Evolutionary conservation across 345 rosid genomes (phyloP).

Genomic region (Angophora floribunda): DNA sequence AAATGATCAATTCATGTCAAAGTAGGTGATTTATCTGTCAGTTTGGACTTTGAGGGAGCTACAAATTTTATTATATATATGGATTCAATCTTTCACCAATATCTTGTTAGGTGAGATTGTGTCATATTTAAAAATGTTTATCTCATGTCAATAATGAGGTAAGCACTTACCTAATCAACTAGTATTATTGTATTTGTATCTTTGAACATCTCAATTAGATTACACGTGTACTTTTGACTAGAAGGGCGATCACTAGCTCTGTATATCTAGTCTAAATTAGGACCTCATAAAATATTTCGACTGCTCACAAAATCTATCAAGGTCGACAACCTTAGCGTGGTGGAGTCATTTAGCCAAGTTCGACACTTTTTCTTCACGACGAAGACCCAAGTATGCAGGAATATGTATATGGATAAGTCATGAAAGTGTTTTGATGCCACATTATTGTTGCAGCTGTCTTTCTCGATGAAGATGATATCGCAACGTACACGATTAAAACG

Average conservation of each 20-base stretch:
- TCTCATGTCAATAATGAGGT: neutral
- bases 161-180: neutral
- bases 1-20: neutral
- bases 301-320: neutral
- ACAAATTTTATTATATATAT: neutral
- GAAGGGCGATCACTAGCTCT: neutral
- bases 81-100: neutral
- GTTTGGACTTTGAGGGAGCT: neutral
- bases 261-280: neutral
- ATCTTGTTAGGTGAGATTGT: neutral
- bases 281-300: neutral
- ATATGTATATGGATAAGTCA: neutral
- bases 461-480: slow-evolving; percentile 72
- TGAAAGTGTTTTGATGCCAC: neutral
- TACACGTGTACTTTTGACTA: neutral
- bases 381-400: neutral
- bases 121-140: neutral
- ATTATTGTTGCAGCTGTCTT: slow-evolving; percentile 28
- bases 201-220: neutral
- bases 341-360: neutral
- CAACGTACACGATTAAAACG: slow-evolving; percentile 56
- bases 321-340: neutral
- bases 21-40: neutral
- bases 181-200: neutral
- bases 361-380: neutral